These are phyloP conservation scores for Penstemon davidsonii DNA, from an alignment of 257 asterid genomes.

Conservation along the genomic window DNA sequence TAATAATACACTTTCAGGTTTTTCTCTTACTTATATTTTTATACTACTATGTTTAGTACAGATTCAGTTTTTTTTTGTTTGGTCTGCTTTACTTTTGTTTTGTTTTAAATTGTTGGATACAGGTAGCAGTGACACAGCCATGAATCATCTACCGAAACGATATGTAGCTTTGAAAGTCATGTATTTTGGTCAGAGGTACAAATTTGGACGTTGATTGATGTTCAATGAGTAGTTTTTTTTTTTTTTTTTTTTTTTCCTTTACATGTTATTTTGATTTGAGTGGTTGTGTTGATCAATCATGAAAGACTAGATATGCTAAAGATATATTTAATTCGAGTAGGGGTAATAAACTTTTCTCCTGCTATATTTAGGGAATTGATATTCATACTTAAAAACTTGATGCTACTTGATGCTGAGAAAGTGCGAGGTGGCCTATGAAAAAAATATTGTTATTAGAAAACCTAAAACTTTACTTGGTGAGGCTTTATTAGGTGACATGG, in stretches of 20 bases:
- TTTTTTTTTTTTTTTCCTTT: too few species aligned
- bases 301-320: not conserved
- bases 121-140: slow-evolving; percentile 26
- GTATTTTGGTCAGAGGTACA: slow-evolving; percentile 93
- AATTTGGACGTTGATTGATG: not conserved
- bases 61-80: not conserved
- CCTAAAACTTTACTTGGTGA: not conserved
- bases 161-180: slow-evolving; percentile 76
- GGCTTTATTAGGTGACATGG: slow-evolving; percentile 6
- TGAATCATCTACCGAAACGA: slow-evolving; percentile 61
- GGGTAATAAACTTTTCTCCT: not conserved
- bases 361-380: slow-evolving; percentile 8
- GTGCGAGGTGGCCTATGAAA: too few species aligned
- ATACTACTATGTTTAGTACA: too few species aligned
- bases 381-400: not conserved
- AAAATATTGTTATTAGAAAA: too few species aligned
- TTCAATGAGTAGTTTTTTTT: not conserved
- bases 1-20: slow-evolving; percentile 44
- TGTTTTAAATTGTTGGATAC: slow-evolving; percentile 24
- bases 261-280: too few species aligned
- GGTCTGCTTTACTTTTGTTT: slow-evolving; percentile 15
- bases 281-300: not conserved
- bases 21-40: slow-evolving; percentile 24
- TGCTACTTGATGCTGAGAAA: not conserved
- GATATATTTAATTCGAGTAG: not conserved